phyloP scores from a whole-genome alignment of 2,329 filamentous ascomycete genomes.

The Ceratocystis alfenasii region DNA sequence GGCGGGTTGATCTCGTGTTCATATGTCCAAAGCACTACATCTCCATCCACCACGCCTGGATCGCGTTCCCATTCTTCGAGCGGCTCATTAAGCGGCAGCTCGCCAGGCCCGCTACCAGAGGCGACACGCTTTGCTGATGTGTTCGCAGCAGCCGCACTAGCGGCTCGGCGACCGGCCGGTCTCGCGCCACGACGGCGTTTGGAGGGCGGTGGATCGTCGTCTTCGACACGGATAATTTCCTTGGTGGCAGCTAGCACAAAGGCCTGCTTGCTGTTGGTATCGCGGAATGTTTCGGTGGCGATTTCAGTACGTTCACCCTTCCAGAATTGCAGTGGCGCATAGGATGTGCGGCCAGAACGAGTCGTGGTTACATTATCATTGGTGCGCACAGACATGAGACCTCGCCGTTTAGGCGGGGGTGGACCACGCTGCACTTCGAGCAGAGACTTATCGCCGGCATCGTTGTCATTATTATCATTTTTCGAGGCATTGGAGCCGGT shows the following conservation, averaged over 20 bases:
- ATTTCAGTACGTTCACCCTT: conserved; percentile 68
- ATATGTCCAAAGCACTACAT: conserved; percentile 52
- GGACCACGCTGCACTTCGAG: conserved; percentile 42
- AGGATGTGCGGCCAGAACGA: conserved; percentile 66
- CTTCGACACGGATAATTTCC: conserved; percentile 64
- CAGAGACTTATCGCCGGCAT: conserved; percentile 37
- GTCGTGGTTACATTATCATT: conserved; percentile 45
- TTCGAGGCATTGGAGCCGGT: conserved; percentile 24
- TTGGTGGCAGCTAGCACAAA: conserved; percentile 58
- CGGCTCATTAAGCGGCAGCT: conserved; percentile 43
- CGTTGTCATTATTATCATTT: conserved; percentile 26
- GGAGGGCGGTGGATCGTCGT: conserved; percentile 33
- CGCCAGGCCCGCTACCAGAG: conserved; percentile 26
- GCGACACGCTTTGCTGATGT: conserved; percentile 22
- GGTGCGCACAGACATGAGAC: conserved; percentile 41
- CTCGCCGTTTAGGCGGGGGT: conserved; percentile 43
- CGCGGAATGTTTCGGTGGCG: conserved; percentile 44
- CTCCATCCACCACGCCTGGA: conserved; percentile 51
- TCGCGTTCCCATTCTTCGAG: conserved; percentile 60
- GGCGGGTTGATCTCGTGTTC: conserved; percentile 44
- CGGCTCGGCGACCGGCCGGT: conserved; percentile 6
- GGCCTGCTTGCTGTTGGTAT: conserved; percentile 23
- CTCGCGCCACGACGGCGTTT: conserved; percentile 26
- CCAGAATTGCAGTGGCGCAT: conserved; percentile 75
- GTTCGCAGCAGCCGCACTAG: background rate